Evolutionary conservation across 441 rosid species (phyloP).

Genomic region (Pelargonium myrrhifolium): DNA sequence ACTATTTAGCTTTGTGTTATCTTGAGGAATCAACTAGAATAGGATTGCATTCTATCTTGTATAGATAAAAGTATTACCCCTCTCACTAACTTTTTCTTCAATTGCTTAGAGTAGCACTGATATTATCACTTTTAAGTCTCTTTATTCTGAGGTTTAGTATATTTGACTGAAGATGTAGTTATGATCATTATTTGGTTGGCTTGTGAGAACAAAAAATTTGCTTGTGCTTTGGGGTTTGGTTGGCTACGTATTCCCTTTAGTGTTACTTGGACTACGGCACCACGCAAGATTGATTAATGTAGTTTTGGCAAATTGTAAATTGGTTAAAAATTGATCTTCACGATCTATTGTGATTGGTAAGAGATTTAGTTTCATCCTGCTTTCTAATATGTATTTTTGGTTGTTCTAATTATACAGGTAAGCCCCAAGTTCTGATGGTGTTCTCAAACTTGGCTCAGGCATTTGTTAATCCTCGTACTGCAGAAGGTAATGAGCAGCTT

Average conservation of each 20-base stretch:
- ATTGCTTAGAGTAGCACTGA: background rate
- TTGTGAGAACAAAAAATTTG: too few species aligned
- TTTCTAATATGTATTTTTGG: background rate
- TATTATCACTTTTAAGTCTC: background rate
- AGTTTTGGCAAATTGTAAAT: background rate
- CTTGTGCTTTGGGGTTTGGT: too few species aligned
- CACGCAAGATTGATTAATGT: too few species aligned
- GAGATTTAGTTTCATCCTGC: background rate
- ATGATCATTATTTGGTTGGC: too few species aligned
- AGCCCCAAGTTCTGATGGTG: constrained; percentile 70
- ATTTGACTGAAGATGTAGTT: too few species aligned
- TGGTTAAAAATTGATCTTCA: background rate
- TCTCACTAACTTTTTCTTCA: background rate
- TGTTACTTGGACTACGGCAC: too few species aligned
- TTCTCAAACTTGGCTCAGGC: constrained; percentile 71
- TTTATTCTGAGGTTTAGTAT: too few species aligned
- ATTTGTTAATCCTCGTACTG: constrained; percentile 56
- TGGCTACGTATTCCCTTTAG: too few species aligned
- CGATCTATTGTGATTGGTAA: background rate
- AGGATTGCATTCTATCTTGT: too few species aligned
- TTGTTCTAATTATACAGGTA: constrained; percentile 36
- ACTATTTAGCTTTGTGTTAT: background rate
- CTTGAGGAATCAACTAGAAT: background rate
- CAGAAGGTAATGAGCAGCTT: constrained; percentile 84
- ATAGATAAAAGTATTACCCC: too few species aligned